Base-by-base conservation (phyloP, 208 protist genomes). In the Trypanosoma theileri region DNA sequence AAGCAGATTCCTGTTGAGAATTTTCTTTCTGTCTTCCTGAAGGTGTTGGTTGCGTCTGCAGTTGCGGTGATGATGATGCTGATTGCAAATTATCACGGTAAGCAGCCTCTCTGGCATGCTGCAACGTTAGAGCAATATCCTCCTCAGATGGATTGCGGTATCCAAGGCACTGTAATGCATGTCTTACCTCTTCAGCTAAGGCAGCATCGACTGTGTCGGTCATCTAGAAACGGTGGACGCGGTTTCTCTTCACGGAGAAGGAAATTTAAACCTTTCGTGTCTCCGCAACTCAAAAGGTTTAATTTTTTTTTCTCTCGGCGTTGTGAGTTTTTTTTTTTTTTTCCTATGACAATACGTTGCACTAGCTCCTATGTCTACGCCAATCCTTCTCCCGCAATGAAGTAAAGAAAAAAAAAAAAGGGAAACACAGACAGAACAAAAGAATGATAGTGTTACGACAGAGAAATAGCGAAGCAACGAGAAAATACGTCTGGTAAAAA, bases 61-160 rank as follows among this genome's bases (percentile, higher is more conserved):
- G 28, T 1, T 35, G 28, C 28, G 28, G 28, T 35, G 28, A 35
- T 35, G 28, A 6, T 35, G 6, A 35, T 35, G 28, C 28, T 35
- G 28, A 35, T 35, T 35, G 28, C 28, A 35, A 35, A 6, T 35
- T 35, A 6, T 35, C 45, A 24, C 46, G 16, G 45, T 24, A 11
- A 24, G 11, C 50, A 1, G 59, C 44, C 44, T 71, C 40, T 8
- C 48, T 21, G 31, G 84, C 71, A 17, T 88, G 80, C 55, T 77
- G 73, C n/a, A 90, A 72, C 21, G 89, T 85, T 26, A 79, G 65
- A 28, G 79, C 78, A 45, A 93, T 82, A 57, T 89, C 88, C 11
- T 68, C 58, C n/a, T 59, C 53, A 28, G 82, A 80, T 19, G 82
- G 80, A 71, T 86, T 74, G 3, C 79, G 75, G 63, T 91, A 91